Evolutionary conservation across 169 alveolate genomes (phyloP), one percentile per base, ranked within the genome.

Genomic region (Cryptosporidium sp.): DNA sequence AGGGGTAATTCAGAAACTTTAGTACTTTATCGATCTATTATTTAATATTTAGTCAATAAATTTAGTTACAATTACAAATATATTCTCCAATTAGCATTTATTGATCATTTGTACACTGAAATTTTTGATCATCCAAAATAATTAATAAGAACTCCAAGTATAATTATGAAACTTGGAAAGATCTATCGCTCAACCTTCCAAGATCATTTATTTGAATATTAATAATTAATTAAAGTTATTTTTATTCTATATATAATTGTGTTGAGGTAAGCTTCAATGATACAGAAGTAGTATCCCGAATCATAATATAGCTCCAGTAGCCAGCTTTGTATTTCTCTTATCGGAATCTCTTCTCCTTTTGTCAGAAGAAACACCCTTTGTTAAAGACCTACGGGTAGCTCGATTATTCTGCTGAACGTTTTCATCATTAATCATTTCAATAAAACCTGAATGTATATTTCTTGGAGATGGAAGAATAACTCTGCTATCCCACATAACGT

Each of bases 301-400:
- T 59, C 39, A 73, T n/a, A 55, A 39, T 37, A 37, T 29, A 61
- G 59, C 37, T 8, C 75, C 75, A 43, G 45, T 80, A 10, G 80
- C 51, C 14, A 48, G 23, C 80, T 50, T 80, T 35, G 61, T 35
- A 80, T 16, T 48, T 62, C 89, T 80, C 51, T 43, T 80, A 31
- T 80, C 89, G 33, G 89, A 80, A 26, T 80, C 89, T 31, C 89
- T 80, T 12, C 89, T 59, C 70, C 89, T 59, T 50, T 80, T 80
- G 31, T 80, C 89, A 21, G 89, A 59, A 52, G 70, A n/a, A 26
- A 48, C 68, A 26, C 45, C 68, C 31, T 62, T 80, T 0, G 67
- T 37, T n/a, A 35, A 43, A 45, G 89, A 80, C 26, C 59, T 80
- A 18, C 89, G 80, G n/a, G 69, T 67, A 31, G 45, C 41, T 65